Evolutionary conservation across 352 stramenopile genomes (phyloP).

Genomic region (Thraustotheca clavata): DNA sequence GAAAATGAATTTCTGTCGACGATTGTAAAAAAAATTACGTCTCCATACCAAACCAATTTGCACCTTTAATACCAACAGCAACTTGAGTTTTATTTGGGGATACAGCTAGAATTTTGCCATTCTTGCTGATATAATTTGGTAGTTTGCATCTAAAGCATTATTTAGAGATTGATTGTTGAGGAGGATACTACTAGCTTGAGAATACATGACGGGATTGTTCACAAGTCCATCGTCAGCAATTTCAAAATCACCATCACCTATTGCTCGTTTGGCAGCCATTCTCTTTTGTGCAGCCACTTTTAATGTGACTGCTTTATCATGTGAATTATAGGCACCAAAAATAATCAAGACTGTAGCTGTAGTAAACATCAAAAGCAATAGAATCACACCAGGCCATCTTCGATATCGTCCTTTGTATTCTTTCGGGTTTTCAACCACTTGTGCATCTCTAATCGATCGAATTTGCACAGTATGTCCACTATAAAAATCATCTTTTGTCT

Average conservation of each 20-base stretch:
- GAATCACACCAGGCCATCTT: slow-evolving; percentile 28
- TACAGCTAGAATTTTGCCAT: slow-evolving; percentile 18
- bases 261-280: slow-evolving; percentile 23
- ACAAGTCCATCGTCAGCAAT: slow-evolving; percentile 54
- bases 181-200: neutral
- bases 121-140: slow-evolving; percentile 25
- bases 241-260: slow-evolving; percentile 2
- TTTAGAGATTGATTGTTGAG: neutral
- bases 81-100: slow-evolving; percentile 19
- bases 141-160: slow-evolving; percentile 11
- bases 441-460: neutral
- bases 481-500: neutral
- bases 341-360: slow-evolving; percentile 21
- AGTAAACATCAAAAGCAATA: slow-evolving; percentile 25
- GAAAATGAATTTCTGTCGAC: neutral
- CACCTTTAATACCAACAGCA: slow-evolving; percentile 21
- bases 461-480: neutral
- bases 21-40: slow-evolving; percentile 17
- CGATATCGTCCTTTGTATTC: slow-evolving; percentile 10
- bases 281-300: slow-evolving; percentile 11
- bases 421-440: neutral
- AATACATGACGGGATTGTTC: slow-evolving; percentile 57
- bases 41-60: slow-evolving; percentile 26
- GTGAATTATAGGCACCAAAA: slow-evolving; percentile 18
- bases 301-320: neutral